phyloP scores from a whole-genome alignment of 2,329 filamentous ascomycete genomes.

The Eutypa lata region DNA sequence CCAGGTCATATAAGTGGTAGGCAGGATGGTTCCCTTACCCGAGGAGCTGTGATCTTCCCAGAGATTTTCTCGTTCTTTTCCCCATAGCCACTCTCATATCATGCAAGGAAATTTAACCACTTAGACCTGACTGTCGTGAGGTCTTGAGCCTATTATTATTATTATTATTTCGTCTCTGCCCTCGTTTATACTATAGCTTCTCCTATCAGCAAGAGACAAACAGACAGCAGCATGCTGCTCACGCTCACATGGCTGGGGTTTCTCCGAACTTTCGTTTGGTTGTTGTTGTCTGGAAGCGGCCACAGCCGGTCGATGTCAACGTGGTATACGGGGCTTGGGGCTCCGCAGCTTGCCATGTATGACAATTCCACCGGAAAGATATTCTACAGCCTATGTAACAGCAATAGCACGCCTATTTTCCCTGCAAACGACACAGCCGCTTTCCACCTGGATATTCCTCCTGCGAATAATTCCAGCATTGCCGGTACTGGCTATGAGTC shows the following conservation, averaged over 20 bases:
- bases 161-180: no score
- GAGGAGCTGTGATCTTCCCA: no score
- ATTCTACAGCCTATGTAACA: conserved; percentile 17
- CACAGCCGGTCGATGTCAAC: conserved; percentile 2
- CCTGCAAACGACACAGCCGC: conserved; percentile 7
- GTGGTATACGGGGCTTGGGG: conserved; percentile 7
- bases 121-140: no score
- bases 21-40: no score
- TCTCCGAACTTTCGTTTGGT: background rate
- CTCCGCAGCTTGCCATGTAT: conserved; percentile 16
- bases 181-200: background rate
- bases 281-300: background rate
- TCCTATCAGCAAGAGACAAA: background rate
- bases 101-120: no score
- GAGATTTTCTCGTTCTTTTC: no score
- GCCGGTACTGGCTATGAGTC: conserved; percentile 4
- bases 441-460: conserved; percentile 2
- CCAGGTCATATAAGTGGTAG: background rate
- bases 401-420: conserved; percentile 9
- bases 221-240: no score
- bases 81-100: no score
- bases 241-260: background rate
- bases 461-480: conserved; percentile 8
- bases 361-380: conserved; percentile 14
- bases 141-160: no score